Percentiles rank a stretch among this genome's conserved stretches.
Evolutionary conservation across 495 filamentous ascomycete species (phyloP).

Genomic region (Haplographium delicatum): DNA sequence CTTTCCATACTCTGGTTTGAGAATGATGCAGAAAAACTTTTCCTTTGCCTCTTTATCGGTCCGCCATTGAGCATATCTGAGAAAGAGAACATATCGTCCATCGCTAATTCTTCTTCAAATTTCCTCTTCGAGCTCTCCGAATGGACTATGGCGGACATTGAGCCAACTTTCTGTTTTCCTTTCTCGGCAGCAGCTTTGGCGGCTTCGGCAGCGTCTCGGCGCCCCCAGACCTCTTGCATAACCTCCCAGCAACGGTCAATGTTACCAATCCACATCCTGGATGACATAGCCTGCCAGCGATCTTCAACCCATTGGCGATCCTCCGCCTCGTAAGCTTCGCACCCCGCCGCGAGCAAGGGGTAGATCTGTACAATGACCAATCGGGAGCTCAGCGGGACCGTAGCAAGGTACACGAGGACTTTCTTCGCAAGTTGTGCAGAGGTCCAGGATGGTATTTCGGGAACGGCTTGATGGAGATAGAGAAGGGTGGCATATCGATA

Average conservation of each 20-base stretch:
- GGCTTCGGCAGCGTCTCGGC: constrained; percentile 44
- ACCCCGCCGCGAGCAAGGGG: constrained; percentile 67
- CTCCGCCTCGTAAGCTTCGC: constrained; percentile 56
- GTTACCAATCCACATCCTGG: constrained; percentile 65
- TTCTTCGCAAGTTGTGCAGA: constrained; percentile 57
- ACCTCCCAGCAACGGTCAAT: constrained; percentile 59
- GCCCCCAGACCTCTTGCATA: constrained; percentile 50
- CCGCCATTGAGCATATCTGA: constrained; percentile 22
- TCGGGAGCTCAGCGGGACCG: constrained; percentile 56
- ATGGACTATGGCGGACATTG: constrained; percentile 10
- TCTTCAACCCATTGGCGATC: constrained; percentile 64
- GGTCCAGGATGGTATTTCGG: constrained; percentile 58
- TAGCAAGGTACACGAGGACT: constrained; percentile 56
- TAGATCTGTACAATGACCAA: constrained; percentile 74
- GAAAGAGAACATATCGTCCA: constrained; percentile 22
- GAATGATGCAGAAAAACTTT: constrained; percentile 5
- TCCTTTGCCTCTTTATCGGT: constrained; percentile 8
- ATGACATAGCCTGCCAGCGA: constrained; percentile 59
- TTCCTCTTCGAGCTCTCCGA: constrained; percentile 21
- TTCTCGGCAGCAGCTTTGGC: constrained; percentile 12
- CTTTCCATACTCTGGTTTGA: background rate
- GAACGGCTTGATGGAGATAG: constrained; percentile 74
- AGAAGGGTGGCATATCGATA: constrained; percentile 73
- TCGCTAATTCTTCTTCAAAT: constrained; percentile 22
- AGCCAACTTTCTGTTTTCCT: constrained; percentile 24